These are phyloP conservation scores for Odontarrhena argentea DNA, from an alignment of 345 rosid species.

Conservation along the genomic window DNA sequence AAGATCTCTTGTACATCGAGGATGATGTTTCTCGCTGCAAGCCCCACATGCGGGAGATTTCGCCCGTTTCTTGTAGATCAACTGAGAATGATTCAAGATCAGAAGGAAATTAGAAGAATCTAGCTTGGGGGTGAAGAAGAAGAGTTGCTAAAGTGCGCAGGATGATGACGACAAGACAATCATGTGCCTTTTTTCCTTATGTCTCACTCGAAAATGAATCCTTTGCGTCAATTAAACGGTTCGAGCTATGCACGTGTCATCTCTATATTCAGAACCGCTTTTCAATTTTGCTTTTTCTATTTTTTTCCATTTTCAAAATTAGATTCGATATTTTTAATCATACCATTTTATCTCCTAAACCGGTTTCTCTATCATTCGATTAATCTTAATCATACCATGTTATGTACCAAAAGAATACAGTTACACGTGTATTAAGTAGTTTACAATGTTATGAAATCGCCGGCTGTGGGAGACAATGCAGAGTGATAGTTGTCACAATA, in stretches of 20 bases:
- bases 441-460: no score
- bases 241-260: conserved; percentile 1
- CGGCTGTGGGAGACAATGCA: no score
- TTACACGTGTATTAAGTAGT: no score
- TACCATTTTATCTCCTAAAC: no score
- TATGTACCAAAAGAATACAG: no score
- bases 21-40: conserved; percentile 51
- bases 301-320: no score
- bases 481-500: no score
- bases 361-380: no score
- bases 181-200: background rate
- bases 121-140: no score
- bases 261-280: background rate
- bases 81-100: conserved; percentile 16
- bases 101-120: conserved; percentile 11
- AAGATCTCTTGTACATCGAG: conserved; percentile 68
- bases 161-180: background rate
- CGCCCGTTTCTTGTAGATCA: conserved; percentile 22
- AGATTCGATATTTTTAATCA: no score
- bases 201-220: background rate
- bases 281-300: no score
- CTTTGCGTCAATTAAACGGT: conserved; percentile 18
- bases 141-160: conserved; percentile 8
- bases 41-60: conserved; percentile 62
- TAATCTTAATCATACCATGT: no score